Base-by-base conservation (phyloP, 306 rosid species). In the Ziziphus jujuba region DNA sequence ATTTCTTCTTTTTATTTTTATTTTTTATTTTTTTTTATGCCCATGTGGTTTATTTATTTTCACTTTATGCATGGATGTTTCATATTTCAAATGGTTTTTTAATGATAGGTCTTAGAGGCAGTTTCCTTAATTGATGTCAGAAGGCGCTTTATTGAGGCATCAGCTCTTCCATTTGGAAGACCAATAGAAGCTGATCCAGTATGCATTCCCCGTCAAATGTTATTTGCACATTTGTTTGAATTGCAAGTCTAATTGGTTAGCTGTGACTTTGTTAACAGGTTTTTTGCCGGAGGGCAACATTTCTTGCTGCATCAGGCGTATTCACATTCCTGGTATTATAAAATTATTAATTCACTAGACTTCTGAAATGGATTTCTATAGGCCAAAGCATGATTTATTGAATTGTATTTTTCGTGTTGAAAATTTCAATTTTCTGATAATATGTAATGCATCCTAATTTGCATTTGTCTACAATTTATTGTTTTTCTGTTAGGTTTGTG, bases 141-240 rank as follows among this genome's bases (percentile, higher is more conserved):
- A 75, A 85, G 97, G 74, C 62, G 59, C 74, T 88, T 95, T 82
- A 90, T 95, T 34, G 97, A 90, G 85, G 92, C 96, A 35, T 77
- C 90, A 68, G 84, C 87, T 48, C 21, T 70, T 76, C 75, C 60
- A 28, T 52, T 95, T 65, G 99, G 99, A 80, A 80, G 93, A 81
- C 95, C 97, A 0, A 62, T 95, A 72, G 99, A 95, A 87, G 99
- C 97, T 74, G 99, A 95, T 80, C 82, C 96, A 68, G 97, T 90
- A 81, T 52, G 73, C 43, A 5, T 73, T 75, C 71, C 71, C 68
- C 38, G 54, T 57, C 54, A 22, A 72, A 15, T 16, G 34, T 70
- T 63, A 67, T 62, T 34, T 58, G 63, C 22, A 25, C 17, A 59
- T 52, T 25, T 62, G 36, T 66, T 71, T 57, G 24, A 72, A 53